Base-by-base conservation (phyloP, 805 yeast genomes). In the Phaffomyces thermotolerans region DNA sequence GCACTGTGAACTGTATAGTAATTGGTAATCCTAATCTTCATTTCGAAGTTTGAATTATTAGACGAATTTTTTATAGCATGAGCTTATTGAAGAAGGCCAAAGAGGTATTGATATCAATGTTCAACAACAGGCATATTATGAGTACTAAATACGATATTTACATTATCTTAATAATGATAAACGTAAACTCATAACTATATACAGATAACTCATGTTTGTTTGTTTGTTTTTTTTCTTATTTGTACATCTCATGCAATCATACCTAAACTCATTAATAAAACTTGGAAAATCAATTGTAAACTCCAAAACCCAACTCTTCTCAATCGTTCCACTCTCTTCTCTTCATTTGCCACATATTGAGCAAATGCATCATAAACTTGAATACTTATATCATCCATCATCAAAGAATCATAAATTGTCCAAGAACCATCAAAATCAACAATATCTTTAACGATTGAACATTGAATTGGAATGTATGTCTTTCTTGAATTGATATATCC, bases 261-360 rank as follows among this genome's bases (percentile, higher is more conserved):
- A 3, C 95, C 95, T 20, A 90, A 67, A 36, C 95, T 85, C 75
- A 93, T 78, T 23, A 93, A 73, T 15, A 90, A 65, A 40, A 88
- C 67, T 60, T 93, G 99, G 27, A 91, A 71, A 22, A 93, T 63
- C 41, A 89, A 66, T 62, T 93, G 98, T 34, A 88, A 62, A 2
- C 95, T 78, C 98, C 98, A 93, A 58, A 91, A 86, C 2, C 95
- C 93, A 9, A 93, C 89, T 58, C 89, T 83, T 51, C 76, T 77
- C 71, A 91, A 70, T 42, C 98, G 65, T 25, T 79, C 68, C 13
- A 78, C 68, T 39, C 93, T 69, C 32, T 79, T 78, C 52, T 86
- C 85, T 52, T 93, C 97, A 61, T 93, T 95, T 10, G 83, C 83
- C 18, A 88, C 95, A 56, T 90, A 90, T 36, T 81, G 75, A 3